These are phyloP conservation scores for Botrytis porri DNA, from an alignment of 2,329 filamentous ascomycete genomes.

Conservation along the genomic window DNA sequence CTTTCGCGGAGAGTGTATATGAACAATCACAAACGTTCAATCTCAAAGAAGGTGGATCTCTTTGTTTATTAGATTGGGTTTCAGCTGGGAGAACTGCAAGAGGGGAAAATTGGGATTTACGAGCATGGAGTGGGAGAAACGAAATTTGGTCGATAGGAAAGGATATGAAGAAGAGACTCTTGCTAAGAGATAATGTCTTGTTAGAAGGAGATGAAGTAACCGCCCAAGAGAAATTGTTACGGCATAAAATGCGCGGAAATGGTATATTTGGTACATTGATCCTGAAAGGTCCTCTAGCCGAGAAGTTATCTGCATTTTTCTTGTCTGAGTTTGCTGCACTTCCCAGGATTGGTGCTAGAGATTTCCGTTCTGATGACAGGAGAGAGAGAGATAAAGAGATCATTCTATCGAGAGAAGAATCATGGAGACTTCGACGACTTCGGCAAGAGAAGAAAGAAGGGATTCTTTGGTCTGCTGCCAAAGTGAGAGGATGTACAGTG, in stretches of 20 bases:
- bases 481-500: slow-evolving; percentile 77
- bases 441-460: slow-evolving; percentile 56
- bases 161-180: slow-evolving; percentile 52
- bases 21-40: slow-evolving; percentile 79
- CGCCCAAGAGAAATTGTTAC: slow-evolving; percentile 43
- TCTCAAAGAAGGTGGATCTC: slow-evolving; percentile 52
- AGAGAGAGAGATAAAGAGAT: slow-evolving; percentile 43
- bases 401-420: slow-evolving; percentile 44
- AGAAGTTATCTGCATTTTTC: slow-evolving; percentile 68
- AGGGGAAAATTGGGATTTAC: slow-evolving; percentile 85
- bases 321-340: slow-evolving; percentile 72
- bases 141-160: slow-evolving; percentile 66
- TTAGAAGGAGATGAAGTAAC: slow-evolving; percentile 56
- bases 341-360: slow-evolving; percentile 77
- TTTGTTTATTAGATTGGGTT: slow-evolving; percentile 93
- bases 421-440: slow-evolving; percentile 56
- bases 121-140: slow-evolving; percentile 77
- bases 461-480: slow-evolving; percentile 79
- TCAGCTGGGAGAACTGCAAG: slow-evolving; percentile 80
- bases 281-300: slow-evolving; percentile 69
- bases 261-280: slow-evolving; percentile 83
- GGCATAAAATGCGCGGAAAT: slow-evolving; percentile 67
- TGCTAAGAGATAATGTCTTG: slow-evolving; percentile 83
- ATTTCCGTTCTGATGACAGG: slow-evolving; percentile 62
- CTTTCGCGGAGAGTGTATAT: slow-evolving; percentile 81